A percentile compares a stretch with the other conserved stretches of the same genome.
These are phyloP conservation scores for Verticillium zaregamsianum DNA, from an alignment of 2,329 filamentous ascomycete genomes.

Conservation along the genomic window DNA sequence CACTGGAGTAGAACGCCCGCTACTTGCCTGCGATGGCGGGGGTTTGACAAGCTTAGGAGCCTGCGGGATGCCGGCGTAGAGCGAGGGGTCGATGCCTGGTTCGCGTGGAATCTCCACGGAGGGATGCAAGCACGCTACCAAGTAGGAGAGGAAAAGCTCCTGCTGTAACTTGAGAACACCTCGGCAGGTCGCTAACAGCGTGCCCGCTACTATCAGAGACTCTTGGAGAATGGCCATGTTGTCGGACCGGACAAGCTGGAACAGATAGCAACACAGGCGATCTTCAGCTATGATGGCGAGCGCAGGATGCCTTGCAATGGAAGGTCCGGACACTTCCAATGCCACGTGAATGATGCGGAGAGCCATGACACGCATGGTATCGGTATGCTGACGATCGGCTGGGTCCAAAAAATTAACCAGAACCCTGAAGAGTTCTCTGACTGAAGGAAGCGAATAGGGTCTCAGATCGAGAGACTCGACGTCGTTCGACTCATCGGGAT, in stretches of 20 bases:
- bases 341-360: constrained; percentile 95
- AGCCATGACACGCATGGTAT: constrained; percentile 96
- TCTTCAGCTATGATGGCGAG: constrained; percentile 87
- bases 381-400: constrained; percentile 86
- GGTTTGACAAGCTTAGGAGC: constrained; percentile 83
- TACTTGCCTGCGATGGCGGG: constrained; percentile 65
- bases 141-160: constrained; percentile 89
- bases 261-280: constrained; percentile 87
- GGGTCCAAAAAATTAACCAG: constrained; percentile 91
- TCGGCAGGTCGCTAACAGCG: constrained; percentile 84
- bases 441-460: constrained; percentile 91
- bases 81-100: constrained; percentile 79
- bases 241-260: constrained; percentile 93
- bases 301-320: constrained; percentile 87
- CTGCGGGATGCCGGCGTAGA: constrained; percentile 92
- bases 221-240: constrained; percentile 94
- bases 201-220: constrained; percentile 86
- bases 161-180: constrained; percentile 92
- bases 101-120: constrained; percentile 92
- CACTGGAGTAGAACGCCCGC: constrained; percentile 84
- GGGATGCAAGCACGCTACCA: constrained; percentile 90
- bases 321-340: constrained; percentile 90
- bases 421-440: constrained; percentile 89
- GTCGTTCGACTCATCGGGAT: constrained; percentile 17
- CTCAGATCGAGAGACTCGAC: constrained; percentile 58